Conservation (phyloP, 2,329 filamentous ascomycete genomes). For the Arthrobotrys sinensis region DNA sequence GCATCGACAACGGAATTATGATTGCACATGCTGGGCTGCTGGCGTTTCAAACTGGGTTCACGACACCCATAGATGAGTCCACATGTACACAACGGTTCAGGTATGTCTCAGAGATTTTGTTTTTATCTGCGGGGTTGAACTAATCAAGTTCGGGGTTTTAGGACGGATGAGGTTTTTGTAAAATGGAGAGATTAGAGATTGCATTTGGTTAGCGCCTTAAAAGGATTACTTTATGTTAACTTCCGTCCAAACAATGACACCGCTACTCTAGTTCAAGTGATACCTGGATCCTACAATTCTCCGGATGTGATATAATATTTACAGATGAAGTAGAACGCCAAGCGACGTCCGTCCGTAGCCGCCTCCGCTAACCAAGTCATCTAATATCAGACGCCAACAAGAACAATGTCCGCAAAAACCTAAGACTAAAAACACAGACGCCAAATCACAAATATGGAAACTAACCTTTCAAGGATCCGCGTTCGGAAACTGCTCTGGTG, state of each 20-base stretch:
- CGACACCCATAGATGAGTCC: slow-evolving; percentile 82
- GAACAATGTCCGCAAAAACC: not conserved
- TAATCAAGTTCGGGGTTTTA: slow-evolving; percentile 63
- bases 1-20: slow-evolving; percentile 99
- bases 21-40: slow-evolving; percentile 95
- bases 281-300: not conserved
- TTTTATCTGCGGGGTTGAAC: not conserved
- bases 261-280: not conserved
- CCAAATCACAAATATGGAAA: slow-evolving; percentile 1
- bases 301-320: slow-evolving; percentile 2
- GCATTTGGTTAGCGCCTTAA: slow-evolving; percentile 1
- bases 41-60: slow-evolving; percentile 85
- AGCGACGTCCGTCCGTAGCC: not conserved
- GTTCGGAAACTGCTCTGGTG: not conserved
- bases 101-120: slow-evolving; percentile 23
- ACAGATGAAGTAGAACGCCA: not conserved
- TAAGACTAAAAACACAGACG: not conserved
- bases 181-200: slow-evolving; percentile 77
- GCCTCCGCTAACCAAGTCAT: too few species aligned
- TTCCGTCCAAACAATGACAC: not conserved
- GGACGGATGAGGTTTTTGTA: slow-evolving; percentile 85
- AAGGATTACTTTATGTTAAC: not conserved
- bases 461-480: not conserved
- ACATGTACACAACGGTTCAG: slow-evolving; percentile 85
- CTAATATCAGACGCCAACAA: not conserved